Evolutionary conservation across 257 asterid genomes (phyloP), one percentile per base, ranked within the genome.

Genomic region (Scutellaria barbata): DNA sequence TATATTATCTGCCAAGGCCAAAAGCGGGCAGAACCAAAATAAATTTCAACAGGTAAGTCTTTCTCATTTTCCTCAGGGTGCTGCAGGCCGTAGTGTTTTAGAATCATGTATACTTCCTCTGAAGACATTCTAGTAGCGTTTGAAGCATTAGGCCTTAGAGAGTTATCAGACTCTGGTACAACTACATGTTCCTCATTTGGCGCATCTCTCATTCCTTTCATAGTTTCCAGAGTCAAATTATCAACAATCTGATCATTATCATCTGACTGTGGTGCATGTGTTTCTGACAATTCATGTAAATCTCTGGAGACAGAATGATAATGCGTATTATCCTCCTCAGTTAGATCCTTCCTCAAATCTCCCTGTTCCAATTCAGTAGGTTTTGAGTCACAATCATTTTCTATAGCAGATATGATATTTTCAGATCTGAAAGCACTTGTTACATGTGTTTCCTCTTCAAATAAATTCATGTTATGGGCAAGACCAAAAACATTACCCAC

Each of bases 1-100:
- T 81, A 89, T 45, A 87, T 76, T 40, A 85, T 79, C 86, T 87
- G 83, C 87, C 94, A 85, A 48, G 96, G 92, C 90, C 96, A 89
- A 17, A 77, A 75, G 46, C 96, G 82, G 54, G 90, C 89, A 46
- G 87, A 85, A 74, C 94, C 92, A 58, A 89, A 87, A 80, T 74
- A 85, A 46, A 37, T 59, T 59, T 84, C 92, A 69, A 76, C 78
- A 22, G 83, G 72, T 22, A 82, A 39, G 69, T 77, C 79, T 69
- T 71, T 80, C 59, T 76, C 84, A 37, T 58, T 76, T 70, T 74
- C 66, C 39, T 72, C 75, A 14, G 85, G 84, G 39, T 30, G 66
- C 79, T 50, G 60, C 43, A 74, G 16, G 60, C 78, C 68, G 37
- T 65, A 74, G 65, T 74, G 78, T 66, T 66, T 56, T 41, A 74